These are phyloP conservation scores for Gastroboletus turbinatus DNA, from an alignment of 1,284 basidiomycete genomes.

Conservation along the genomic window DNA sequence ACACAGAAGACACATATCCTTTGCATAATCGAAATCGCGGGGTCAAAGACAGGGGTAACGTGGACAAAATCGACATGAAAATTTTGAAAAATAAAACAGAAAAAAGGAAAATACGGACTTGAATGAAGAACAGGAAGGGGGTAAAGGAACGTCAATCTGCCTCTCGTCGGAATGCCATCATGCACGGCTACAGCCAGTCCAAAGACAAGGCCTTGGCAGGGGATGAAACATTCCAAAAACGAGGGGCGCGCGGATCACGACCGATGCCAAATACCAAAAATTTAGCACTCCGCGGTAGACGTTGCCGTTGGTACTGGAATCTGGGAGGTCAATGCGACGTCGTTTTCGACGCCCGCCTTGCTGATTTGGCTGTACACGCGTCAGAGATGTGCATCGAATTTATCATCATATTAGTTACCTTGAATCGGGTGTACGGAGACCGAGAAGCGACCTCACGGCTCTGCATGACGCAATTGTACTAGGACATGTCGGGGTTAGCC, in stretches of 20 bases:
- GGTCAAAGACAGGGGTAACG: neutral
- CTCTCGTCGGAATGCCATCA: neutral
- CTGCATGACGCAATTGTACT: constrained; percentile 20
- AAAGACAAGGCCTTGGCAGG: neutral
- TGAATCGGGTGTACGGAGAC: neutral
- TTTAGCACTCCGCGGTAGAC: neutral
- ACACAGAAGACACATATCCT: neutral
- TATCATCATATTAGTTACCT: neutral
- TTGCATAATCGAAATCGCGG: neutral
- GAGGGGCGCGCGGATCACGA: neutral
- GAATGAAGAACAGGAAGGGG: neutral
- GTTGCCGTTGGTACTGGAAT: neutral
- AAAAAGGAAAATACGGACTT: neutral
- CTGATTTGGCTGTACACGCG: neutral
- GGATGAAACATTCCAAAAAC: neutral
- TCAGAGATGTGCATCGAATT: constrained; percentile 1
- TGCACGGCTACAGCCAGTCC: neutral
- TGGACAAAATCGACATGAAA: neutral
- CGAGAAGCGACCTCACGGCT: constrained; percentile 18
- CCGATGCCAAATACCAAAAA: neutral
- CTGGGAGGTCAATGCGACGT: neutral
- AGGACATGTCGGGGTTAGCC: neutral
- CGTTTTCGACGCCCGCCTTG: neutral
- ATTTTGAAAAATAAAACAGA: too few species aligned
- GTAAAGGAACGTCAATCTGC: neutral